Base-by-base conservation (phyloP, 805 yeast genomes). In the Candida stauntonica region DNA sequence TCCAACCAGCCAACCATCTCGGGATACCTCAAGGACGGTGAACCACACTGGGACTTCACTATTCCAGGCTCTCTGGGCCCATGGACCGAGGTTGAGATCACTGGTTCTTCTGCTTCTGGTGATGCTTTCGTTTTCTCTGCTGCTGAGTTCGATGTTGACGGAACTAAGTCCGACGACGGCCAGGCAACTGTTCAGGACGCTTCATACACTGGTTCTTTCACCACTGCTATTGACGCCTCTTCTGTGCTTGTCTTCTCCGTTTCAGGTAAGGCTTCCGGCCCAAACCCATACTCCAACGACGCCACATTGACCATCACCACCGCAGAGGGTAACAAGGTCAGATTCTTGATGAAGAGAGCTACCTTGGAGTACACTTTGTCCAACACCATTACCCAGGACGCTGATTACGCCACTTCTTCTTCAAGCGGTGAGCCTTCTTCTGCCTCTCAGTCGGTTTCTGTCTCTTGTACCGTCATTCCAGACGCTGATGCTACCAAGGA, bases 71-170 rank as follows among this genome's bases (percentile, higher is more conserved):
- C 1, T 84, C 86, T 46, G 75, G 71, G 45, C 71, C 75, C 15
- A 77, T 41, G 45, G 58, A 81, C 87, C 79, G 37, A 72, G 79
- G 29, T 68, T 75, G 37, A 79, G 67, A 49, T 84, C 86, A 11
- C 48, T 20, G 19, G 42, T n/a, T 31, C 31, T 21, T 31, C 17
- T 14, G 20, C 40, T 16, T 16, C 35, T 15, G 28, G 26, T 17
- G 16, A 33, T 9, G 19, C 35, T 18, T 23, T 35, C 24, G 19
- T 19, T 24, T 23, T 27, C 19, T 28, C 40, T 8, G 20, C 32
- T 35, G 27, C 31, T 23, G 35, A 41, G 26, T 9, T 26, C 24
- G 15, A 29, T n/a, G 41, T 38, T 33, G 41, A 26, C 23, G 37
- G 23, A 8, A 2, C 39, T 13, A 11, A 23, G 5, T 44, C 39